Evolutionary conservation across 176 grass and related monocot genomes (phyloP).

Genomic region (Ampelocalamus luodianensis): DNA sequence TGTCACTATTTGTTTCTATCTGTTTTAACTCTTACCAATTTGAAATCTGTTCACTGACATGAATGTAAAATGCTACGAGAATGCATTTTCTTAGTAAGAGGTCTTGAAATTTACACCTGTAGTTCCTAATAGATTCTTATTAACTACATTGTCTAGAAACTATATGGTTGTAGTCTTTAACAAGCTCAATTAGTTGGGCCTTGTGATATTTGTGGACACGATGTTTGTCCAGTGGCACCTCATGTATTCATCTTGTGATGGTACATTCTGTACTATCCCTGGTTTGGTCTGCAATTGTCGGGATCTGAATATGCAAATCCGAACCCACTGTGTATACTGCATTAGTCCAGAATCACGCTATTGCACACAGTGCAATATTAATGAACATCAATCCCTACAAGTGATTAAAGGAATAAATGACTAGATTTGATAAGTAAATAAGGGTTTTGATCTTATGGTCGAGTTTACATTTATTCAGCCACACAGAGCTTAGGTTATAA

Average conservation of each 20-base stretch:
- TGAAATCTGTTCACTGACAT: constrained; percentile 14
- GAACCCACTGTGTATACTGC: too few relatives aligned
- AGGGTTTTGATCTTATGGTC: too few relatives aligned
- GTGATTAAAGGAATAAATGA: too few relatives aligned
- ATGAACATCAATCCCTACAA: too few relatives aligned
- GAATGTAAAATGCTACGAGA: not conserved
- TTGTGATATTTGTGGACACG: constrained; percentile 14
- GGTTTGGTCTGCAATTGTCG: not conserved
- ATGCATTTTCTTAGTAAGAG: constrained; percentile 12
- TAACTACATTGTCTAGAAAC: constrained; percentile 15
- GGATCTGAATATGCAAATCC: too few relatives aligned
- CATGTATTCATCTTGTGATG: not conserved
- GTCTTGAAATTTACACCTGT: not conserved
- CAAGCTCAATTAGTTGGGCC: not conserved
- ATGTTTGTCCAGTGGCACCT: constrained; percentile 1
- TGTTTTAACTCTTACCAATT: not conserved
- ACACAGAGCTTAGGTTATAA: too few relatives aligned
- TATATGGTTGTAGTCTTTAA: not conserved
- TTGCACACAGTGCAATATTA: too few relatives aligned
- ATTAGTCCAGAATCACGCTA: too few relatives aligned
- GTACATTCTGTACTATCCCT: not conserved
- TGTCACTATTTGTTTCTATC: not conserved
- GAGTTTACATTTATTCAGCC: too few relatives aligned
- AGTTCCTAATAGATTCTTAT: constrained; percentile 17
- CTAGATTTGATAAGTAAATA: too few relatives aligned